Base-by-base conservation (phyloP, 371 early-diverging fungal genomes). In the Funneliformis caledonium region DNA sequence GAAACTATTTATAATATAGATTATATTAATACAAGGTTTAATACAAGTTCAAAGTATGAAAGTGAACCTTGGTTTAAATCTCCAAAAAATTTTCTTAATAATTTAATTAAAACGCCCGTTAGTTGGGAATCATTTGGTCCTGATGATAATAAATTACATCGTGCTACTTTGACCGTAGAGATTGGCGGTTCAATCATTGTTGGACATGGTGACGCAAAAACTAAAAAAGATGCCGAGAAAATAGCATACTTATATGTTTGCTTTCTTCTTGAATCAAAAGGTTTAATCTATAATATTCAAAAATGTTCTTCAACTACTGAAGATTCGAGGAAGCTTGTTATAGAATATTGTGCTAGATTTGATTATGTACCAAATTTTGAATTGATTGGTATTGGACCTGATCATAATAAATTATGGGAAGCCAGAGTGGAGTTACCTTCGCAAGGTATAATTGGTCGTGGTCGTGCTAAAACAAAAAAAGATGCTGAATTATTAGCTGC, bases 151-250 rank as follows among this genome's bases (percentile, higher is more conserved):
- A 64, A 22, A 78, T 56, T 78, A 4, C 69, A 68, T 52, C 47
- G 79, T 22, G 68, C 79, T 2, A 78, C 79, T 31, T 45, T 78
- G 3, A 78, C 50, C 8, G 22, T 78, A 16, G 43, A 78, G 22
- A 64, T 78, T 56, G 82, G 81, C 0, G 85, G 81, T 11, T 42
- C 81, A 43, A 68, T 79, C 33, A 81, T 85, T 33, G 56, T 68
- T 7, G 85, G 82, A 37, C 65, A 82, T 4, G 86, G 86, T 50
- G 86, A 86, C 52, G 82, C 82, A 72, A 82, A 79, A 80, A 85
- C 81, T 72, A 86, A 85, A 45, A 86, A 85, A 73, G 85, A 86
- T 37, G 85, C 86, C 0, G 86, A 86, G 59, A 86, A 81, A 78
- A 62, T 83, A 16, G 83, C 85, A 42, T 84, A 83, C 5, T 82